Conservation (phyloP, 2,329 filamentous ascomycete genomes). For the Trichoderma harzianum region DNA sequence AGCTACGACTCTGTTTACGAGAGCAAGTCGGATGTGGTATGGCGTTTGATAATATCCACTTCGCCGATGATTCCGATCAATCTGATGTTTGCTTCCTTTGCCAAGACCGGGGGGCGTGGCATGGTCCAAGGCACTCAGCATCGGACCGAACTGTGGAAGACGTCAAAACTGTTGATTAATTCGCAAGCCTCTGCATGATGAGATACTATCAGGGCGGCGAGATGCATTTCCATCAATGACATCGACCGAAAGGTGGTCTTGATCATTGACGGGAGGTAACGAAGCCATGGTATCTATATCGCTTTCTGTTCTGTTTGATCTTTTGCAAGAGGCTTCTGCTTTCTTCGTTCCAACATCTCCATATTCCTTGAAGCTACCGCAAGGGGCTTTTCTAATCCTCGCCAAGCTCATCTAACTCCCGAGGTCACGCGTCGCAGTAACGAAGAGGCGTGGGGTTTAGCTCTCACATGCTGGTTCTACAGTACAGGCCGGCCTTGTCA, state of each 20-base stretch:
- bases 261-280: not conserved
- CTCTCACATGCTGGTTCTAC: not conserved
- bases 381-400: not conserved
- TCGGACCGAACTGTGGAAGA: conserved; percentile 15
- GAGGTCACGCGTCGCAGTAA: not conserved
- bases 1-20: not conserved
- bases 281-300: not conserved
- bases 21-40: not conserved
- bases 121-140: not conserved
- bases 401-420: not conserved
- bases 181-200: not conserved
- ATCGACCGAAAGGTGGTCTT: not conserved
- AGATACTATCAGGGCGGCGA: not conserved
- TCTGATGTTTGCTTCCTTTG: not conserved
- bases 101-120: not conserved
- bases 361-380: not conserved
- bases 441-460: not conserved
- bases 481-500: not conserved
- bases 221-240: not conserved
- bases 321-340: not conserved
- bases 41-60: conserved; percentile 1
- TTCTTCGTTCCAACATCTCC: not conserved
- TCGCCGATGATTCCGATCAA: conserved; percentile 15
- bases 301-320: not conserved
- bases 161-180: not conserved